Conservation (phyloP, 352 stramenopile species). For the Phytopythium ostracodes region DNA sequence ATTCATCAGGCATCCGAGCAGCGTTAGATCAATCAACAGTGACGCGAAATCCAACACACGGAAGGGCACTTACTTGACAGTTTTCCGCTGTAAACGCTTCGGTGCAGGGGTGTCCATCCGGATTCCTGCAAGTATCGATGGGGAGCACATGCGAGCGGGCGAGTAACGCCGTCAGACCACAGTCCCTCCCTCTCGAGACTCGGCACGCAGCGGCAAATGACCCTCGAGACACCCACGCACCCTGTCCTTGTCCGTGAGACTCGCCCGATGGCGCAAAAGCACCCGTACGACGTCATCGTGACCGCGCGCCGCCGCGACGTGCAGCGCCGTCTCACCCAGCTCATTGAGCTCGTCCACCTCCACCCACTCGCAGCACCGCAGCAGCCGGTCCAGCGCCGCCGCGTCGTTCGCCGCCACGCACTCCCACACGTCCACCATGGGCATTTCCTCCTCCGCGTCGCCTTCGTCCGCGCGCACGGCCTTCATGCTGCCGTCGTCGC, state of each 20-base stretch:
- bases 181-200: neutral
- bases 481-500: neutral
- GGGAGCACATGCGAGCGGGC: slow-evolving; percentile 2
- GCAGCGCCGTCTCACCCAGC: slow-evolving; percentile 68
- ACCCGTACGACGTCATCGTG: slow-evolving; percentile 49
- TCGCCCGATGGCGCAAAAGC: slow-evolving; percentile 50
- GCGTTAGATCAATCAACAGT: neutral
- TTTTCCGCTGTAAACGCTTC: slow-evolving; percentile 61
- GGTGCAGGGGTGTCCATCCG: slow-evolving; percentile 76
- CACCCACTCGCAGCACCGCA: slow-evolving; percentile 23
- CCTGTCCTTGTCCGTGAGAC: slow-evolving; percentile 51
- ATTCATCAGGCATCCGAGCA: neutral
- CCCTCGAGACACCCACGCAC: slow-evolving; percentile 41
- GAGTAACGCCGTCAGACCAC: neutral
- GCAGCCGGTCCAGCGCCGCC: slow-evolving; percentile 12
- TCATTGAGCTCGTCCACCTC: slow-evolving; percentile 62
- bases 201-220: neutral
- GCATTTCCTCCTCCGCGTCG: neutral
- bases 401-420: slow-evolving; percentile 14
- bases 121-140: slow-evolving; percentile 50
- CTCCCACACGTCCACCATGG: slow-evolving; percentile 21
- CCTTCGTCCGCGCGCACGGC: neutral
- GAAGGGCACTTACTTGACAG: slow-evolving; percentile 48
- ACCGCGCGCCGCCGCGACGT: slow-evolving; percentile 55
- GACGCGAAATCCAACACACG: neutral